Evolutionary conservation across 768 basidiomycete species (phyloP).

Genomic region (Xanthoconium purpureum): DNA sequence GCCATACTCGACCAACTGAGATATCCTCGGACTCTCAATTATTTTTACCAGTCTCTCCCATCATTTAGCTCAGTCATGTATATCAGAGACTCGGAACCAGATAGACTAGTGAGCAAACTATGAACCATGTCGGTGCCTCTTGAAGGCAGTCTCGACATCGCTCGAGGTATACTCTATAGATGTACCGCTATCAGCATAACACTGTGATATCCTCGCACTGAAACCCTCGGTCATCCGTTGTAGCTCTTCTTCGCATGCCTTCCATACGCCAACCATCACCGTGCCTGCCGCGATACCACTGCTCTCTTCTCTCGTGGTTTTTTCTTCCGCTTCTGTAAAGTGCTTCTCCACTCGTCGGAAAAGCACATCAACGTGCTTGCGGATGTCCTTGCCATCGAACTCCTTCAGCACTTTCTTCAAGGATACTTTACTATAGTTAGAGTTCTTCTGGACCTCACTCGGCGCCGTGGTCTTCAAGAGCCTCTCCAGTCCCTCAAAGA

Average conservation of each 20-base stretch:
- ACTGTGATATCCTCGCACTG: constrained; percentile 63
- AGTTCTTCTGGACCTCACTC: constrained; percentile 70
- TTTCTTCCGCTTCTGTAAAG: constrained; percentile 80
- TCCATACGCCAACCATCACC: constrained; percentile 85
- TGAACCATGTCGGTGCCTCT: constrained; percentile 48
- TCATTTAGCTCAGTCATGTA: constrained; percentile 4
- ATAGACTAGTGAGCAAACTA: constrained; percentile 12
- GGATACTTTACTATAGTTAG: constrained; percentile 68
- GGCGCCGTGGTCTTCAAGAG: constrained; percentile 77
- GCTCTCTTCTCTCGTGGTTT: constrained; percentile 49
- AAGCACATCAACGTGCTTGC: constrained; percentile 81
- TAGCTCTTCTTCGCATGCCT: constrained; percentile 83
- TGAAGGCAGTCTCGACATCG: constrained; percentile 81
- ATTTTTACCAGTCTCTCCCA: neutral
- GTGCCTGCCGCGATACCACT: constrained; percentile 58
- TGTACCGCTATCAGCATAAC: constrained; percentile 73
- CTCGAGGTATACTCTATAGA: constrained; percentile 67
- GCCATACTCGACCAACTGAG: constrained; percentile 15
- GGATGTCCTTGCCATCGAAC: constrained; percentile 81
- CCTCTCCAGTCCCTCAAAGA: constrained; percentile 91
- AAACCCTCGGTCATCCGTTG: constrained; percentile 70
- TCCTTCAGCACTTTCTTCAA: constrained; percentile 88
- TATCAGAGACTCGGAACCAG: neutral
- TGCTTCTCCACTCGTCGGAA: constrained; percentile 95
- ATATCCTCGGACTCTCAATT: neutral